Conservation (phyloP, 2,329 filamentous ascomycete species). For the Diaporthe nobilis region DNA sequence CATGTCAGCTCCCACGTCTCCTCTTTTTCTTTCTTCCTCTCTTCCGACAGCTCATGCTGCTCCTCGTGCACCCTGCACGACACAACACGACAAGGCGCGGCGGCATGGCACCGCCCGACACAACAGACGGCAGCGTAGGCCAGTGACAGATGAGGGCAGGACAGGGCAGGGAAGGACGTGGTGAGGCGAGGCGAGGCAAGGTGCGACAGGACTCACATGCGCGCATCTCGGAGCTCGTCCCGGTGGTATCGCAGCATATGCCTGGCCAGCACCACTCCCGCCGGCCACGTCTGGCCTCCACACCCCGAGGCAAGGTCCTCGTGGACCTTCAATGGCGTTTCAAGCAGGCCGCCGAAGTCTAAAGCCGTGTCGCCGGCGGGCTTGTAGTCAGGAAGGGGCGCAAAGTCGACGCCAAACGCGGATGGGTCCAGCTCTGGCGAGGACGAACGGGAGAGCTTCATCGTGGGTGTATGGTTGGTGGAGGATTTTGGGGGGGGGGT, state of each 20-base stretch:
- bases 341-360: constrained; percentile 81
- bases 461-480: not conserved
- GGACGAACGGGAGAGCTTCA: constrained; percentile 28
- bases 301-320: constrained; percentile 92
- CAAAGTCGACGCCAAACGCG: constrained; percentile 66
- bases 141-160: not conserved
- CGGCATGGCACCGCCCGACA: constrained; percentile 6
- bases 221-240: constrained; percentile 73
- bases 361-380: constrained; percentile 64
- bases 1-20: constrained; percentile 27
- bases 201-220: constrained; percentile 73
- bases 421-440: constrained; percentile 61
- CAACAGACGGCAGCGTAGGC: not conserved
- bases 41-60: not conserved
- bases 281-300: constrained; percentile 94
- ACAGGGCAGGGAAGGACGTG: not conserved
- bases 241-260: constrained; percentile 85
- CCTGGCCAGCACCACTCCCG: constrained; percentile 88
- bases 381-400: constrained; percentile 74
- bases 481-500: no score
- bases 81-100: constrained; percentile 4
- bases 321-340: constrained; percentile 79
- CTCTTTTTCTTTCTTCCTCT: not conserved
- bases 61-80: not conserved
- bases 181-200: not conserved